A percentile compares a stretch with the other conserved stretches of the same genome.
Evolutionary conservation across 805 yeast species (phyloP).

Genomic region (Saccharomycopsis sp.): DNA sequence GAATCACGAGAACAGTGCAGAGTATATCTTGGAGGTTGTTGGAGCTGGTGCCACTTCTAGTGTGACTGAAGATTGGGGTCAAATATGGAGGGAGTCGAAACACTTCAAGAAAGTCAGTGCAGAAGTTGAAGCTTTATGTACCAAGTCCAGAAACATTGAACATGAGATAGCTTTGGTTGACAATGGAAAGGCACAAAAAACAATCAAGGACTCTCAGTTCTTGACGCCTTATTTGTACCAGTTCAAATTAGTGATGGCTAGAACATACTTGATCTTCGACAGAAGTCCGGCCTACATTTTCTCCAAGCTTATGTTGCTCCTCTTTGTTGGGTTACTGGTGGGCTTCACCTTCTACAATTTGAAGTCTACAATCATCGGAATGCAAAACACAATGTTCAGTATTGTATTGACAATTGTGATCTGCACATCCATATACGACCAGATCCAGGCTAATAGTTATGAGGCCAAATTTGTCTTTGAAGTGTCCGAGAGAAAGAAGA

Average conservation of each 20-base stretch:
- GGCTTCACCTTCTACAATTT: constrained; percentile 75
- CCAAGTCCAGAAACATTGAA: neutral
- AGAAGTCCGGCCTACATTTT: constrained; percentile 58
- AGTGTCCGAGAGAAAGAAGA: constrained; percentile 60
- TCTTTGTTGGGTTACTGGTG: constrained; percentile 51
- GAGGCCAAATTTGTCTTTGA: constrained; percentile 55
- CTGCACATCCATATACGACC: constrained; percentile 50
- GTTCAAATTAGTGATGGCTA: constrained; percentile 50
- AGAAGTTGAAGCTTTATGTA: constrained; percentile 52
- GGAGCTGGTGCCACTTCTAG: constrained; percentile 73
- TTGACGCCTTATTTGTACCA: constrained; percentile 40
- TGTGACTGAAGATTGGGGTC: constrained; percentile 52
- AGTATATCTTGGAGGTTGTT: constrained; percentile 62
- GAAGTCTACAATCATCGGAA: constrained; percentile 51
- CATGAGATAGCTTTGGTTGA: neutral
- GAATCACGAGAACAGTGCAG: constrained; percentile 62
- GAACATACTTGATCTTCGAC: constrained; percentile 52
- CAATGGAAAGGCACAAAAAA: neutral
- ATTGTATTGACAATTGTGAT: constrained; percentile 50
- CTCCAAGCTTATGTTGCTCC: constrained; percentile 49
- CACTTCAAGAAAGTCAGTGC: constrained; percentile 37
- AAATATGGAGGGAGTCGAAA: constrained; percentile 46
- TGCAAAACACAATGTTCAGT: constrained; percentile 65
- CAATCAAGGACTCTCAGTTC: constrained; percentile 28
- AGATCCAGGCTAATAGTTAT: constrained; percentile 52